Percentiles rank a stretch among this genome's conserved stretches.
These are phyloP conservation scores for Crithidia sp. DNA, from an alignment of 208 protist species.

Conservation along the genomic window DNA sequence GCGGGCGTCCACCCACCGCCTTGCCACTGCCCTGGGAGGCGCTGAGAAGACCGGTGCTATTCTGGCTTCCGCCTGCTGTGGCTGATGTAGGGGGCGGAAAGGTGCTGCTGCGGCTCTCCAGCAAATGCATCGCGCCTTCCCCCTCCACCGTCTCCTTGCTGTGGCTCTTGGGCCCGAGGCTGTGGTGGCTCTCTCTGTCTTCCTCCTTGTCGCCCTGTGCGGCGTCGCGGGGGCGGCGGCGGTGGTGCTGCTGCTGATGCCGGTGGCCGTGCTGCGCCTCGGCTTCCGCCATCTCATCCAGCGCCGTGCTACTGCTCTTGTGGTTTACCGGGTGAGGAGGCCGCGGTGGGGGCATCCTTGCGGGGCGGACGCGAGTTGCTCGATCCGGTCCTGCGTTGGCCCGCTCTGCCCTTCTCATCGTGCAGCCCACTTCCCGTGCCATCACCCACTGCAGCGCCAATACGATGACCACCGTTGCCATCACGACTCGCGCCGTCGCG, in stretches of 20 bases:
- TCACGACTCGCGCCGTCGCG: neutral
- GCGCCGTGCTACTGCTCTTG: neutral
- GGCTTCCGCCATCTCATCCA: slow-evolving; percentile 5
- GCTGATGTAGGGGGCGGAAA: neutral
- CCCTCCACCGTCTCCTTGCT: slow-evolving; percentile 18
- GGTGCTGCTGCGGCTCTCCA: slow-evolving; percentile 11
- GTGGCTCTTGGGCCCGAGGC: slow-evolving; percentile 1
- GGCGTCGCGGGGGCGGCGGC: too few relatives aligned
- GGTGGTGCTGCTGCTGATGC: too few relatives aligned
- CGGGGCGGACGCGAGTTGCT: neutral
- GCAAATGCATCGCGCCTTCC: slow-evolving; percentile 7
- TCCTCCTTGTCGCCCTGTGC: neutral
- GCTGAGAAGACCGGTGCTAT: too few relatives aligned
- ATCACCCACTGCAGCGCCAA: neutral
- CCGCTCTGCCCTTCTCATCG: neutral
- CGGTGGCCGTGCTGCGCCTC: too few relatives aligned
- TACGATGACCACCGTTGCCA: neutral
- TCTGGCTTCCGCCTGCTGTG: neutral
- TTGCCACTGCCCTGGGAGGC: too few relatives aligned
- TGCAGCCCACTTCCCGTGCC: too few relatives aligned
- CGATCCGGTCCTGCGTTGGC: neutral
- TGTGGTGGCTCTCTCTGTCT: neutral
- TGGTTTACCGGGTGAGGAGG: slow-evolving; percentile 1
- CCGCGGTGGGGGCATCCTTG: slow-evolving; percentile 12
- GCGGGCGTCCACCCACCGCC: neutral